Base-by-base conservation (phyloP, 345 rosid species). In the Lepidium didymum region DNA sequence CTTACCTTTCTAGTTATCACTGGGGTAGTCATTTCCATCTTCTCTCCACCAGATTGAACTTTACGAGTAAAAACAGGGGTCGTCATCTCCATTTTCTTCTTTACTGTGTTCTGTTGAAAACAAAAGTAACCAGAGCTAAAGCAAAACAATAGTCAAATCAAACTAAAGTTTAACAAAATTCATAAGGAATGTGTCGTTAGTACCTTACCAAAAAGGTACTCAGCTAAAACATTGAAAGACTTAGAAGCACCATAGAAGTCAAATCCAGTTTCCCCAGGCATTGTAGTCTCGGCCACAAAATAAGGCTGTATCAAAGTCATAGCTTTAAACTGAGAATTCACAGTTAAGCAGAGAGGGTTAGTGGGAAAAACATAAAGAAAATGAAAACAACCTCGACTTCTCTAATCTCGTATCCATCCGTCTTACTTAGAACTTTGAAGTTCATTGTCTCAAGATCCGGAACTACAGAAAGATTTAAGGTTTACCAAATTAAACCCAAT, bases 121-220 rank as follows among this genome's bases (percentile, higher is more conserved):
- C 65, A 62, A 0, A 69, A 46, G 35, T 9, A 62, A 15, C 15
- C 31, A 60, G 1, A 23, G 34, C 41, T 13, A 40, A 59, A 61
- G 31, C 62, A 54, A 64, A 75, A 12, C 37, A 15, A 9, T 13
- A 13, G n/a, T 64, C 45, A 36, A 68, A 75, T 43, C 44, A 78
- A 56, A 64, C 16, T 41, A 11, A 56, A 7, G 21, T 13, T 43
- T 35, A 74, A 7, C 35, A 57, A 47, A 18, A 36, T 9, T 3
- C 31, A 16, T 6, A 25, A 53, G 43, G 45, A 61, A 62, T 18
- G 45, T 1, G 35, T 13, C 41, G 54, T 23, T 73, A 77, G 72
- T 87, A 92, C 97, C 96, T 93, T 88, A 84, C 98, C 98, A 53
- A 92, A 88, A 75, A 90, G 88, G 86, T 88, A 90, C 67, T 83